Conservation (phyloP, 805 yeast species). For the Candida patagonica region DNA sequence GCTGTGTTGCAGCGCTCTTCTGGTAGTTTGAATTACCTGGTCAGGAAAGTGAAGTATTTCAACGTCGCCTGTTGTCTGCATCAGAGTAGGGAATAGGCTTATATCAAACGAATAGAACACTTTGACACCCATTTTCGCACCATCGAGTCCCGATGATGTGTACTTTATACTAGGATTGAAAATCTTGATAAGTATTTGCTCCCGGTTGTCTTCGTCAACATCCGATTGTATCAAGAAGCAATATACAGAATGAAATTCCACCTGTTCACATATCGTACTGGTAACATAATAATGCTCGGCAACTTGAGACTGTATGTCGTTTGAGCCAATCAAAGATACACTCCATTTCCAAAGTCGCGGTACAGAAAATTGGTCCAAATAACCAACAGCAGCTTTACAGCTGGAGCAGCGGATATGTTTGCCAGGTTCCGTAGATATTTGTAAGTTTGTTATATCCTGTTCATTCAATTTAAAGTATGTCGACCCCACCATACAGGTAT, state of each 20-base stretch:
- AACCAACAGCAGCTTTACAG: background rate
- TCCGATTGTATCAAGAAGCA: conserved; percentile 1
- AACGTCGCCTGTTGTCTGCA: conserved; percentile 31
- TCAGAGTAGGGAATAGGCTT: conserved; percentile 22
- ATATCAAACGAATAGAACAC: conserved; percentile 35
- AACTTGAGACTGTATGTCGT: background rate
- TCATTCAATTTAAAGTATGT: conserved; percentile 41
- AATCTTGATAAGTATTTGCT: conserved; percentile 36
- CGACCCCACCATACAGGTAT: conserved; percentile 43
- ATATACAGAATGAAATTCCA: conserved; percentile 3
- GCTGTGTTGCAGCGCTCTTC: conserved; percentile 20
- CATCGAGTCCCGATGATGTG: conserved; percentile 18
- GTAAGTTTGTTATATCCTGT: conserved; percentile 2
- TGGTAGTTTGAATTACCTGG: conserved; percentile 27
- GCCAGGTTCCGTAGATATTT: background rate
- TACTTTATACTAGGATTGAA: conserved; percentile 36
- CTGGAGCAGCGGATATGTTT: conserved; percentile 1
- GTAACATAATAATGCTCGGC: background rate
- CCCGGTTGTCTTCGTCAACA: conserved; percentile 1
- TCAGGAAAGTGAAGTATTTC: conserved; percentile 32
- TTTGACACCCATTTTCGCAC: conserved; percentile 31
- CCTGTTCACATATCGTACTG: conserved; percentile 2
- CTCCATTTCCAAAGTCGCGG: conserved; percentile 1
- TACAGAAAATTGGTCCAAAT: background rate
- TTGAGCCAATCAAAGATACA: background rate